Base-by-base conservation (phyloP, 179 eudicot genomes). In the Silene vulgaris region DNA sequence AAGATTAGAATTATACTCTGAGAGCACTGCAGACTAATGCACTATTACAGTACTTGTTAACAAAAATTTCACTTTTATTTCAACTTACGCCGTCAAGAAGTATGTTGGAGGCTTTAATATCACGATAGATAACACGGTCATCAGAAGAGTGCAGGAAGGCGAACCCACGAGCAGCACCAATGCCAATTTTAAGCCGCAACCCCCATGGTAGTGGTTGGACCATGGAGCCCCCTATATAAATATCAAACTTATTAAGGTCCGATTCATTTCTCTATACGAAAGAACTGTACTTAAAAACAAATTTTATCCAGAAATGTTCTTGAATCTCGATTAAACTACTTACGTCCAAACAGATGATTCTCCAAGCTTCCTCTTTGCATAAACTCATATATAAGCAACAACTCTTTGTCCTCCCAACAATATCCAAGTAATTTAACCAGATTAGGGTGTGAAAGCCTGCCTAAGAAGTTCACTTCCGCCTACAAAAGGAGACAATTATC, bases 381-480 rank as follows among this genome's bases (percentile, higher is more conserved):
- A 61, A 83, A 90, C 69, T 90, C 96, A 17, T 90, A 90, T 1
- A 90, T 87, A 56, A 90, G 96, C 20, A 90, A 79, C 23, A 89
- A 80, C 74, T 90, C 96, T 54, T 81, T 74, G 60, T 87, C 96
- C 67, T 90, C 92, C 85, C 82, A 87, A 73, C 96, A 90, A 69
- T 89, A 90, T 2, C 96, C 96, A 74, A 89, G 80, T 76, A 90
- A 82, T 81, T 79, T 92, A 7, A 92, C 96, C 76, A 92, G 78
- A 76, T 90, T 92, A 0, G 90, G 97, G 81, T 92, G 97, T 40
- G 90, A 92, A 77, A 89, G 89, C 74, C 88, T 88, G 73, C 96
- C 97, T 66, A 92, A 76, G 80, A 92, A 90, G 59, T 89, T 84
- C 75, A 92, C 89, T 79, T 92, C 97, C 1, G 96, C 79, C 97